Conservation (phyloP, 768 basidiomycete species). For the Suillus paluster region DNA sequence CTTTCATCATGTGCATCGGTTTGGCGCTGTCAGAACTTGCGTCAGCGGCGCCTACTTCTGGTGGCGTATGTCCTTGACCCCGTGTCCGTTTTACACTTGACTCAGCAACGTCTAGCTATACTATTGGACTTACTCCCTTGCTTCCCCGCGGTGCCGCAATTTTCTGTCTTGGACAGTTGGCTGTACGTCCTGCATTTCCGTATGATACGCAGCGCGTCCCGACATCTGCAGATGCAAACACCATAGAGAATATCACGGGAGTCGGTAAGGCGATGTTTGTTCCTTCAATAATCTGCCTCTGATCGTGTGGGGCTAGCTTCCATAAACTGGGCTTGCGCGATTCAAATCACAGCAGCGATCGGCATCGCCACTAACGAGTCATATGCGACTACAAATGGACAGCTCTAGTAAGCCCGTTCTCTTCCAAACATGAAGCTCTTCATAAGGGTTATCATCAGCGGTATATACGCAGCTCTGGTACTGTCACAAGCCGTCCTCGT, state of each 20-base stretch:
- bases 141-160: conserved; percentile 48
- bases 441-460: conserved; percentile 49
- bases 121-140: conserved; percentile 54
- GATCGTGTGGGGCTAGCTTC: conserved; percentile 41
- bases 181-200: conserved; percentile 37
- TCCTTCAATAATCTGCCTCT: background rate
- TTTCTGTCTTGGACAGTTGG: conserved; percentile 58
- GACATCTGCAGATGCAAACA: conserved; percentile 46
- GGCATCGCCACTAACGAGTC: conserved; percentile 42
- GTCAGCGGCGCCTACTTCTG: conserved; percentile 73
- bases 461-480: conserved; percentile 62
- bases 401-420: conserved; percentile 47
- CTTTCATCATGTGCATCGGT: conserved; percentile 66
- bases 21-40: conserved; percentile 74
- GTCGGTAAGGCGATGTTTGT: conserved; percentile 10
- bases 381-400: conserved; percentile 47
- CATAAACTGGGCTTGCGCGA: conserved; percentile 63
- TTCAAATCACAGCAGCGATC: conserved; percentile 57
- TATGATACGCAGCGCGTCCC: background rate
- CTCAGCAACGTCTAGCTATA: conserved; percentile 39
- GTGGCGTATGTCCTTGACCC: conserved; percentile 49
- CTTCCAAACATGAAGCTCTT: conserved; percentile 46
- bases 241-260: conserved; percentile 51
- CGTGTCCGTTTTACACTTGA: background rate
- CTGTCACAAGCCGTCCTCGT: conserved; percentile 66